These are phyloP conservation scores for Rhododendron henanense DNA, from an alignment of 148 eudicot species.

Conservation along the genomic window DNA sequence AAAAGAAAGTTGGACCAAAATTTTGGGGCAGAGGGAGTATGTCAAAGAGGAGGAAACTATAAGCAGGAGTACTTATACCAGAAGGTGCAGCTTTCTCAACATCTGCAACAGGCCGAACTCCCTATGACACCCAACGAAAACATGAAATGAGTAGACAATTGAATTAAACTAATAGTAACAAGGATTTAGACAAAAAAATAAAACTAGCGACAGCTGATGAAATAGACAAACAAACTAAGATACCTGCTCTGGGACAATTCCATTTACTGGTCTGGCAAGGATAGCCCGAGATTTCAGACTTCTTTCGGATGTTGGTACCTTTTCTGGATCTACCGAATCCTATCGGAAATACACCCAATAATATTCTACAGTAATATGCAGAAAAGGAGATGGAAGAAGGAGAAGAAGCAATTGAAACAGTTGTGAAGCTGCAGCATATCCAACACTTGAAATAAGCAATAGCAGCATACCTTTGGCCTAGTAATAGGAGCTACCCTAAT, in stretches of 20 bases:
- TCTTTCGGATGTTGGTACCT: slow-evolving; percentile 72
- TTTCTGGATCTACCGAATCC: slow-evolving; percentile 71
- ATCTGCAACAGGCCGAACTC: slow-evolving; percentile 52
- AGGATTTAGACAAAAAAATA: background rate
- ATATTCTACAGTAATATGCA: background rate
- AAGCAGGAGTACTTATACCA: slow-evolving; percentile 40
- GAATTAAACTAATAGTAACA: background rate
- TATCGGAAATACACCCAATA: slow-evolving; percentile 17
- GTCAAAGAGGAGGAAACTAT: background rate
- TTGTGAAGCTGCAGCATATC: background rate
- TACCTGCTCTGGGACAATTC: slow-evolving; percentile 78
- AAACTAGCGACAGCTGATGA: background rate
- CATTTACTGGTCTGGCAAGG: slow-evolving; percentile 68
- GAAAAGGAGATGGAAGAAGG: background rate
- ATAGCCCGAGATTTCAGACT: slow-evolving; percentile 66
- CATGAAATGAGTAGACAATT: slow-evolving; percentile 7
- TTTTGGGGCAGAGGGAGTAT: background rate
- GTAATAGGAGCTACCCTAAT: slow-evolving; percentile 41
- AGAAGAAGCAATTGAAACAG: background rate
- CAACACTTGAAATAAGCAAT: background rate
- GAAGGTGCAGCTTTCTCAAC: slow-evolving; percentile 54
- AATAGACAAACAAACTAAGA: background rate
- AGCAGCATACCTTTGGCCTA: slow-evolving; percentile 51
- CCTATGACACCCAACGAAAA: slow-evolving; percentile 33
- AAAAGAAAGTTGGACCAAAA: background rate